These are phyloP conservation scores for Corylus americana DNA, from an alignment of 306 rosid species.

Conservation along the genomic window DNA sequence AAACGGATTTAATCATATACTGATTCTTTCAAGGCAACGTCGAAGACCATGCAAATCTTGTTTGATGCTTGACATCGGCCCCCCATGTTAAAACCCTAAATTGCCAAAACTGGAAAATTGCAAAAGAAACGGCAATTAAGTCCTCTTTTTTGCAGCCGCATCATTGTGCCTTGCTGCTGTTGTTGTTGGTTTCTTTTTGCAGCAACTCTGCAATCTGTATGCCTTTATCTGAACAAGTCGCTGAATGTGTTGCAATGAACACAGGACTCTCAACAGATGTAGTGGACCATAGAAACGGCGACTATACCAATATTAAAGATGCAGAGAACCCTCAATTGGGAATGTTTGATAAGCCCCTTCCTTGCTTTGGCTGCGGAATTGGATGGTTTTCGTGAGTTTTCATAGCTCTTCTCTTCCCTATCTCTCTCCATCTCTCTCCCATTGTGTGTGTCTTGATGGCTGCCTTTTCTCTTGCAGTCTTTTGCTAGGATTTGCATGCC, in stretches of 20 bases:
- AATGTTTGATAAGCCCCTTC: conserved; percentile 61
- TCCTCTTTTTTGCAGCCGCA: not conserved
- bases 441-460: not conserved
- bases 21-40: not conserved
- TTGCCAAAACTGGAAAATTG: not conserved
- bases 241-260: conserved; percentile 35
- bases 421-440: not conserved
- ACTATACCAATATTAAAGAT: conserved; percentile 34
- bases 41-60: not conserved
- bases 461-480: conserved; percentile 48
- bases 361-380: conserved; percentile 59
- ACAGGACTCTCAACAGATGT: conserved; percentile 44
- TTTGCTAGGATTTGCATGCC: conserved; percentile 77
- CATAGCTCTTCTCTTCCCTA: conserved; percentile 7
- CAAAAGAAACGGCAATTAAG: not conserved
- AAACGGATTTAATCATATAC: not conserved
- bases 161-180: not conserved
- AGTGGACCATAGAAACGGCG: conserved; percentile 31
- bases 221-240: not conserved
- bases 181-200: not conserved
- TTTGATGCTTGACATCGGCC: not conserved
- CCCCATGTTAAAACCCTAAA: not conserved
- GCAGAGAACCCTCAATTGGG: conserved; percentile 39
- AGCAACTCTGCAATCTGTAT: not conserved
- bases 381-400: conserved; percentile 66